A percentile compares a stretch with the other conserved stretches of the same genome.
Evolutionary conservation across 805 yeast species (phyloP).

Genomic region (Clavispora carvajalis): DNA sequence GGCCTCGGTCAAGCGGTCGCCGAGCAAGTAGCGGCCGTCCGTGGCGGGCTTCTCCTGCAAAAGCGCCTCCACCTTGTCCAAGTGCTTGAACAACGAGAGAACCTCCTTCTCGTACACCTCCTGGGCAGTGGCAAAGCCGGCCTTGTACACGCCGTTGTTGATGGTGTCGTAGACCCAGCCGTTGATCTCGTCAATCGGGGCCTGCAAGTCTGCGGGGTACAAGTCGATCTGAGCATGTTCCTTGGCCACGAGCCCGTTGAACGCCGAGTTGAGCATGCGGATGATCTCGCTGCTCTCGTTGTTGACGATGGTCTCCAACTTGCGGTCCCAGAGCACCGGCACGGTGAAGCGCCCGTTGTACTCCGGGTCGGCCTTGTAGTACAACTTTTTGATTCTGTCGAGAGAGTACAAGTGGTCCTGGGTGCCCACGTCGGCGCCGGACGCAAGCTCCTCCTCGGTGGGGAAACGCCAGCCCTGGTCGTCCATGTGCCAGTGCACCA

Average conservation of each 20-base stretch:
- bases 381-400: slow-evolving; percentile 61
- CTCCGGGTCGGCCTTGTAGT: slow-evolving; percentile 67
- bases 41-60: slow-evolving; percentile 41
- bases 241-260: slow-evolving; percentile 50
- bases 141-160: slow-evolving; percentile 89
- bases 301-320: slow-evolving; percentile 76
- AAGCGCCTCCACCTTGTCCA: slow-evolving; percentile 66
- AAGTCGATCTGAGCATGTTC: slow-evolving; percentile 50
- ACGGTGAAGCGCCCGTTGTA: slow-evolving; percentile 85
- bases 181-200: slow-evolving; percentile 70
- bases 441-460: slow-evolving; percentile 36
- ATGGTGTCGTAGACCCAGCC: slow-evolving; percentile 78
- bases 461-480: slow-evolving; percentile 85
- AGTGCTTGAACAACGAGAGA: slow-evolving; percentile 52
- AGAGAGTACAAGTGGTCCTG: slow-evolving; percentile 48
- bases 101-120: slow-evolving; percentile 75
- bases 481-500: slow-evolving; percentile 91
- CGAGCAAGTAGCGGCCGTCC: slow-evolving; percentile 40
- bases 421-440: slow-evolving; percentile 39
- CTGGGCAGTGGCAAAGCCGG: slow-evolving; percentile 85
- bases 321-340: slow-evolving; percentile 89
- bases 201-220: slow-evolving; percentile 52
- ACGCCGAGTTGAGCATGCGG: slow-evolving; percentile 74
- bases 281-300: slow-evolving; percentile 90
- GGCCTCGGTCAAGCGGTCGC: slow-evolving; percentile 76